These are phyloP conservation scores for Mortierella sp. DNA, from an alignment of 371 early-diverging fungal species.

Conservation along the genomic window DNA sequence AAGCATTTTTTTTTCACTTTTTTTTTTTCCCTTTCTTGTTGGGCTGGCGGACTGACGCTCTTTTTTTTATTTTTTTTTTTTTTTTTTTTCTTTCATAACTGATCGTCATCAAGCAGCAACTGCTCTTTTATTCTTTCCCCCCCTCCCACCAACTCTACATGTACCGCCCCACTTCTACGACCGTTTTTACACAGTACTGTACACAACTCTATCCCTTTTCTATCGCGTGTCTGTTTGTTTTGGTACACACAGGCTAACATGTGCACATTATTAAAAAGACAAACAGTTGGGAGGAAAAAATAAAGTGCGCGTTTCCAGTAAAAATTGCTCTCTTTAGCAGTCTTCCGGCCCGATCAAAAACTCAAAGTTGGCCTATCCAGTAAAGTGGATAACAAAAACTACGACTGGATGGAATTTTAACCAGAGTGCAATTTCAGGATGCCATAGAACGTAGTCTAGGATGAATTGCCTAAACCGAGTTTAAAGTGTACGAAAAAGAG, in stretches of 20 bases:
- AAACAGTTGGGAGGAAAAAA: neutral
- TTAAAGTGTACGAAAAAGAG: neutral
- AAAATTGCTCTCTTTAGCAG: neutral
- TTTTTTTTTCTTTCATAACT: too few species aligned
- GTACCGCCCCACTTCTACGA: neutral
- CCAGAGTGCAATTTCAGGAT: neutral
- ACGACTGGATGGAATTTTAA: neutral
- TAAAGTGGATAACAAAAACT: neutral
- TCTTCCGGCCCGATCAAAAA: neutral
- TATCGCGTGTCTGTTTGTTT: constrained; percentile 11
- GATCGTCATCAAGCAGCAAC: too few species aligned
- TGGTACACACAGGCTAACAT: neutral
- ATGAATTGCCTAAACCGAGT: neutral
- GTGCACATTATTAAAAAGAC: neutral
- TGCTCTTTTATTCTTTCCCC: too few species aligned
- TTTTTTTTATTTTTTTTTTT: constrained; percentile 7
- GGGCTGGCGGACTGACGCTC: neutral
- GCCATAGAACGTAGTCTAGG: neutral
- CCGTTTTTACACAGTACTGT: neutral
- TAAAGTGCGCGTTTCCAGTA: neutral
- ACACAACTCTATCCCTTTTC: neutral
- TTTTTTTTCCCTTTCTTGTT: neutral
- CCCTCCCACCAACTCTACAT: too few species aligned
- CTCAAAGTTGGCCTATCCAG: too few species aligned
- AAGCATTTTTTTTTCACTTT: constrained; percentile 9